Evolutionary conservation across 257 asterid species (phyloP).

Genomic region (Solanum piurae): DNA sequence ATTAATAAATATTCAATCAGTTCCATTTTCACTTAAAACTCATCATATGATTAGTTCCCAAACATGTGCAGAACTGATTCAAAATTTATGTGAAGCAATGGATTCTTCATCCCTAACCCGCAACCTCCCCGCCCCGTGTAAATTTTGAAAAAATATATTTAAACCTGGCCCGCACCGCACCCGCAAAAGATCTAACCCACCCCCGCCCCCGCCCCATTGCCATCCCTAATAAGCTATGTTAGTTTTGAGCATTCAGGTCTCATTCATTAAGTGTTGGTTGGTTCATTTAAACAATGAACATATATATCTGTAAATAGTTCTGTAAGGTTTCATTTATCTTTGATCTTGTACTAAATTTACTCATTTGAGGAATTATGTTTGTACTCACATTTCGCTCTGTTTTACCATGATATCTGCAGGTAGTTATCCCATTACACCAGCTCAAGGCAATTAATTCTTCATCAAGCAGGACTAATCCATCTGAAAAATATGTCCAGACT

Average conservation of each 20-base stretch:
- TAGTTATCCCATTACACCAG: conserved; percentile 85
- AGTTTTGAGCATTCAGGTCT: background rate
- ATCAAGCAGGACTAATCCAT: conserved; percentile 55
- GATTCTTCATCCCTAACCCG: no score
- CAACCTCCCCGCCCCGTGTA: no score
- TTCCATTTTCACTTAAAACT: no score
- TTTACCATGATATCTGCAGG: conserved; percentile 29
- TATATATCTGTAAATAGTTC: background rate
- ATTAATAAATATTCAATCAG: no score
- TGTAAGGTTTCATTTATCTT: background rate
- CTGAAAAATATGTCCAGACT: conserved; percentile 69
- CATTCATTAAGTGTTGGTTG: background rate
- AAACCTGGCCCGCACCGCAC: no score
- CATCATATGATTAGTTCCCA: no score
- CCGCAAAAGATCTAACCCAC: no score
- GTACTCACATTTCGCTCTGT: background rate
- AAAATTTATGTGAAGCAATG: no score
- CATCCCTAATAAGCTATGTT: background rate
- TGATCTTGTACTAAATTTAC: background rate
- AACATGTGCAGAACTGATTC: no score
- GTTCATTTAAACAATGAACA: background rate
- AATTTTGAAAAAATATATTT: no score
- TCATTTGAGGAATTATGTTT: background rate
- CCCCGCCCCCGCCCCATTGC: no score
- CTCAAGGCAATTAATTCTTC: conserved; percentile 82